Conservation (phyloP, 148 eudicot species). For the Fallopia convolvulus region DNA sequence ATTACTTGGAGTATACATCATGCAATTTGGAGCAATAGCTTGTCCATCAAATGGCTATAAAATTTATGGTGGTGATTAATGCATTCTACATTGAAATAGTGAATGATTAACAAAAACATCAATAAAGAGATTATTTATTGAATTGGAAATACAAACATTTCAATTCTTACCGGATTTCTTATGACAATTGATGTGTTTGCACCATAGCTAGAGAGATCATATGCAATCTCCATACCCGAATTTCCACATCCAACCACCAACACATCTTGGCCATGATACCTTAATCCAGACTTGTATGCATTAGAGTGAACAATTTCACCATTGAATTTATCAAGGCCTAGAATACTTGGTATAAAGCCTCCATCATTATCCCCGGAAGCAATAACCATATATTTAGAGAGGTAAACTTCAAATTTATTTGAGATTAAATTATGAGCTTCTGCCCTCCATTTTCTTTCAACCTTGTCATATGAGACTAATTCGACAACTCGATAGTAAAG, state of each 20-base stretch:
- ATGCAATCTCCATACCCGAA: constrained; percentile 44
- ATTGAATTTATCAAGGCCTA: constrained; percentile 21
- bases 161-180: constrained; percentile 25
- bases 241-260: constrained; percentile 44
- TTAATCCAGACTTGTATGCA: constrained; percentile 24
- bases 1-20: not conserved
- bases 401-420: constrained; percentile 13
- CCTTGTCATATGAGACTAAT: constrained; percentile 20
- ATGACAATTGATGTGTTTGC: constrained; percentile 35
- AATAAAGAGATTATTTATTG: no score
- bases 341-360: constrained; percentile 21
- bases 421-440: not conserved
- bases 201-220: constrained; percentile 20
- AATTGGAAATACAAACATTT: no score
- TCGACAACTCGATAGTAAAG: constrained; percentile 19
- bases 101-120: no score
- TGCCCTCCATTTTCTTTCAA: constrained; percentile 22
- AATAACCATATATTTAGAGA: constrained; percentile 23
- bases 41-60: no score
- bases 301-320: constrained; percentile 34
- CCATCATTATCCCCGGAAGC: constrained; percentile 34
- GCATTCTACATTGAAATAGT: no score
- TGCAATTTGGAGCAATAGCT: not conserved
- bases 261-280: constrained; percentile 18
- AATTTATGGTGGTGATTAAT: no score